Base-by-base conservation (phyloP, 2,329 filamentous ascomycete genomes). In the Nothophoma quercina region DNA sequence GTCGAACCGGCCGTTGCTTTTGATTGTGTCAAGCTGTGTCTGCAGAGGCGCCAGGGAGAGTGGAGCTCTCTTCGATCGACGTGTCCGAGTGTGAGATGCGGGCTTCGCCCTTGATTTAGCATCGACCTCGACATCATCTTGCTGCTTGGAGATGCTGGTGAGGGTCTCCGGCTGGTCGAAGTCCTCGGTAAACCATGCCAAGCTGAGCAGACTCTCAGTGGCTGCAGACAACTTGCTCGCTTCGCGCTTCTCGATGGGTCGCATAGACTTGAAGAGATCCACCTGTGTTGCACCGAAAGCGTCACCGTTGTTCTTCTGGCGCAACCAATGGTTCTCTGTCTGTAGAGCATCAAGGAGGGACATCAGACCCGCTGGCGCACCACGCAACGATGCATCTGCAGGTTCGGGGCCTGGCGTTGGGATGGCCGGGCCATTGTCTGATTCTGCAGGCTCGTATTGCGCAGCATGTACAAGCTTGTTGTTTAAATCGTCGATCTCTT, bases 281-380 rank as follows among this genome's bases (percentile, higher is more conserved):
- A 53, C 4, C n/a, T 53, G 43, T 22, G 33, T 32, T 2, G 43
- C 22, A n/a, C 33, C 38, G 26, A 66, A 64, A 21, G 60, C 46
- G 5, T 59, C 55, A 7, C 52, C 36, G 36, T 68, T 43, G 29
- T 69, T 63, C 6, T 63, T 63, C 21, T 58, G 58, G 15, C 68
- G 66, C 23, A 71, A 54, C 66, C 67, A 71, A 15, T 62, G 62
- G 28, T 70, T 71, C 22, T 71, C 67, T 16, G 57, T 56, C n/a
- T 61, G 55, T 3, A 70, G 52, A 16, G 68, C 68, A 7, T 62
- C 51, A 15, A 70, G 40, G 23, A 69, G 55, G 0, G 60, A 56
- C 34, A 56, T 55, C 12, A 63, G 26, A 12, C 55, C 51, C 7
- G 51, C 56, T 25, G 65, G 60, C 5, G 60, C 41, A 9, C 13